phyloP scores from a whole-genome alignment of 768 basidiomycete genomes.

The Tylopilus plumbeoviolaceoides region DNA sequence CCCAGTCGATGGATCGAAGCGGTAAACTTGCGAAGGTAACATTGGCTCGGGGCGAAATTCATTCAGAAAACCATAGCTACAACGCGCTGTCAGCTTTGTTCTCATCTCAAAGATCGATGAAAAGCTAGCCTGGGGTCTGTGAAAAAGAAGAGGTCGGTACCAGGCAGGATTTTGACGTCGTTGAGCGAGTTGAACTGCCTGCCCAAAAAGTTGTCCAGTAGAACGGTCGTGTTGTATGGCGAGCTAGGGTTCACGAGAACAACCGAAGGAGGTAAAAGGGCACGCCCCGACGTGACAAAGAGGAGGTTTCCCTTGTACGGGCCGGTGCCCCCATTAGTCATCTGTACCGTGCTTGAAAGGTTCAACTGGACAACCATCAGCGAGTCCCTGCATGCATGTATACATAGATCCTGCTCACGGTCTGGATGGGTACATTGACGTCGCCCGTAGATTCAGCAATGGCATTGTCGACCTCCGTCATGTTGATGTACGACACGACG shows the following conservation, averaged over 20 bases:
- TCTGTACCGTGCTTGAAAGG: constrained; percentile 55
- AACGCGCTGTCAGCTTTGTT: neutral
- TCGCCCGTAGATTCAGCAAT: constrained; percentile 32
- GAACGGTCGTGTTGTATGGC: constrained; percentile 63
- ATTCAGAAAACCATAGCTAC: constrained; percentile 60
- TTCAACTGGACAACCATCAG: constrained; percentile 41
- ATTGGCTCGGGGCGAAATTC: constrained; percentile 64
- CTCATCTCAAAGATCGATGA: too few relatives aligned
- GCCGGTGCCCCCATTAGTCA: constrained; percentile 69
- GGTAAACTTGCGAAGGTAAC: constrained; percentile 73
- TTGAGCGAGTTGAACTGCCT: constrained; percentile 82
- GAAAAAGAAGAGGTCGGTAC: constrained; percentile 66
- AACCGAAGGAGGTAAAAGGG: constrained; percentile 56
- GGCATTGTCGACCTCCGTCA: constrained; percentile 51
- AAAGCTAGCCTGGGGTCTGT: constrained; percentile 62
- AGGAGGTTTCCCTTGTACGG: constrained; percentile 56
- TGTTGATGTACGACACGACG: constrained; percentile 55
- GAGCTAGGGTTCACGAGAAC: constrained; percentile 59
- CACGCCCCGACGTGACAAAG: constrained; percentile 64
- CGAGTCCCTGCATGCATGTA: too few relatives aligned
- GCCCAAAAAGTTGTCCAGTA: constrained; percentile 78
- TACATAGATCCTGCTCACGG: constrained; percentile 21
- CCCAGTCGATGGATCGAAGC: constrained; percentile 59
- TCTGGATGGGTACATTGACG: constrained; percentile 50
- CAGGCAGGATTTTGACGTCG: constrained; percentile 71